Evolutionary conservation across 371 early-diverging fungal species (phyloP).

Genomic region (Capillidium rhysosporum): DNA sequence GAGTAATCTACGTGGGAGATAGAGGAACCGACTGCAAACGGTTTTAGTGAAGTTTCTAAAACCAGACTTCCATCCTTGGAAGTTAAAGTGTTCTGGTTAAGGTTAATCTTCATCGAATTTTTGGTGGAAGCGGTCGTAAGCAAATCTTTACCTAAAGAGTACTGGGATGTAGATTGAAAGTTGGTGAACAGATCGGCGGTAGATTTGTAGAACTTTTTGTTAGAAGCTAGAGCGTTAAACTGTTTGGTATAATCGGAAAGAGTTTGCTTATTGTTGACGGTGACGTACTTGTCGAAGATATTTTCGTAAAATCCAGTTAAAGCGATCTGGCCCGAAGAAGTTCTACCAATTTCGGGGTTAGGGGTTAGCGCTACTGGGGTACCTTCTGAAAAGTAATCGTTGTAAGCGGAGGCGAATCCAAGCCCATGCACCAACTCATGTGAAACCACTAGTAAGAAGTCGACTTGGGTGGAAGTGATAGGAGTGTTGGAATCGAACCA

Average conservation of each 20-base stretch:
- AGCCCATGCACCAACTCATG: slow-evolving; percentile 42
- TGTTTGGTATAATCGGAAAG: background rate
- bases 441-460: slow-evolving; percentile 25
- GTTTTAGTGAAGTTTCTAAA: slow-evolving; percentile 14
- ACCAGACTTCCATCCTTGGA: slow-evolving; percentile 6
- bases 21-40: slow-evolving; percentile 23
- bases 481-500: slow-evolving; percentile 12
- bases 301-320: slow-evolving; percentile 5
- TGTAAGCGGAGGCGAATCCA: slow-evolving; percentile 28
- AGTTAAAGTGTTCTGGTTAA: background rate
- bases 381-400: slow-evolving; percentile 11
- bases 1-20: slow-evolving; percentile 25
- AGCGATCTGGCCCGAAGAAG: background rate
- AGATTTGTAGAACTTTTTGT: background rate
- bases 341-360: slow-evolving; percentile 3
- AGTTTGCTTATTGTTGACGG: too few relatives aligned
- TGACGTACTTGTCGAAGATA: slow-evolving; percentile 7
- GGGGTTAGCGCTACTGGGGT: slow-evolving; percentile 9
- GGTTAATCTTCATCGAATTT: slow-evolving; percentile 5
- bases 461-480: slow-evolving; percentile 20
- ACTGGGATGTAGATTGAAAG: slow-evolving; percentile 7
- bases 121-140: slow-evolving; percentile 7
- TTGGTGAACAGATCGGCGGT: background rate
- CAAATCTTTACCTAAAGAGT: slow-evolving; percentile 8
- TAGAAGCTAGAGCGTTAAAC: slow-evolving; percentile 3